Base-by-base conservation (phyloP, 768 basidiomycete species). In the Auricularia sp. region DNA sequence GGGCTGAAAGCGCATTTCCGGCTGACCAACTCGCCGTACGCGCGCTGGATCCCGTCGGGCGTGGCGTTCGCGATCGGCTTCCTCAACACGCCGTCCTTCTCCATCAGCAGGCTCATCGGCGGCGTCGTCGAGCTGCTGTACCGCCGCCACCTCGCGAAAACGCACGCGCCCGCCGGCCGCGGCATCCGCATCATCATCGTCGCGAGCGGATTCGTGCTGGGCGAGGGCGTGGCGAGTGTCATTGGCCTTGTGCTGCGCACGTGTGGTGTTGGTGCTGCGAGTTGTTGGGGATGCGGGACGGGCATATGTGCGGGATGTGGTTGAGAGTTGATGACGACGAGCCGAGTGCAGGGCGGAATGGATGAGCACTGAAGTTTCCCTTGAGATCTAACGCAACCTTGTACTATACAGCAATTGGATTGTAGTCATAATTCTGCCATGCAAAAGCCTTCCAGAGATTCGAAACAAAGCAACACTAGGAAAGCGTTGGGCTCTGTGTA, bases 51-150 rank as follows among this genome's bases (percentile, higher is more conserved):
- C 44, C 93, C 93, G 3, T 95, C 92, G 1, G 94, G 94, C 29
- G 86, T 98, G 45, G 94, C 94, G 1, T 98, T 98, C 72, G 94
- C 94, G 4, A 91, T 97, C 65, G 94, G 96, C 0, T 97, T 98
- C 75, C 79, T 98, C 71, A 98, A 98, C 72, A 93, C 94, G 0
- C 96, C 96, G 3, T 90, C 89, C 3, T 98, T 98, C 78, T 92
- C 93, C 5, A 82, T 98, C 65, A 94, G 96, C 1, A 85, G 96
- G 62, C 79, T 98, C 36, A 80, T 96, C 64, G 96, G 96, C 44
- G 96, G 96, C 2, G 73, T 90, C 67, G 75, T 91, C 68, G 94
- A 96, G 70, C 84, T 88, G 69, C 72, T 83, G 34, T 92, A 87
- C 70, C 82, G 84, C 67, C 81, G 76, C 33, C 76, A 79, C 44